Conservation (phyloP, 768 basidiomycete genomes). For the Macrocybe gigantea region DNA sequence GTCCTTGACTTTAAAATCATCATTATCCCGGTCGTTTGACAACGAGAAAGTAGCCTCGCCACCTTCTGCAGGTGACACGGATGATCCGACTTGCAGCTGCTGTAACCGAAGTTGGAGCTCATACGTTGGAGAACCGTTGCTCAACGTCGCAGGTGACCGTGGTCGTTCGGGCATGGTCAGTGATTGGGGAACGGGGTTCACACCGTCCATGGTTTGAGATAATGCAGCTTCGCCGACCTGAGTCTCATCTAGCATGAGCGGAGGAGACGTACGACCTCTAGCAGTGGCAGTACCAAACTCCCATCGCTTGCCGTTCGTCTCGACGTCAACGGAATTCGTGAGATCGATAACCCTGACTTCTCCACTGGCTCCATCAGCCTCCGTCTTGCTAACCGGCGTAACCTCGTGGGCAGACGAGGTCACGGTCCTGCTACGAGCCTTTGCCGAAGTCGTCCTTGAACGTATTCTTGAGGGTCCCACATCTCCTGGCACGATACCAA, state of each 20-base stretch:
- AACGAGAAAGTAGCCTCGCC: neutral
- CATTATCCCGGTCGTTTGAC: conserved; percentile 13
- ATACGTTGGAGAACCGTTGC: too few species aligned
- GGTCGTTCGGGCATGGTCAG: too few species aligned
- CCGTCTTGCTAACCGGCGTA: conserved; percentile 4
- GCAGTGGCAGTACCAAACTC: conserved; percentile 46
- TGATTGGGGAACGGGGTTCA: too few species aligned
- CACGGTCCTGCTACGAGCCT: conserved; percentile 9
- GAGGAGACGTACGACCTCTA: conserved; percentile 1
- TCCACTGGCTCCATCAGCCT: neutral
- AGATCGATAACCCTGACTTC: conserved; percentile 23
- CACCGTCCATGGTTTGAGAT: too few species aligned
- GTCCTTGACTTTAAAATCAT: conserved; percentile 51
- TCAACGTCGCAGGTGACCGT: too few species aligned
- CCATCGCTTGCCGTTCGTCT: conserved; percentile 26
- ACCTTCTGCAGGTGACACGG: neutral
- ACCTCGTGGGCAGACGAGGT: conserved; percentile 3
- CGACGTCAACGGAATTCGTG: conserved; percentile 21
- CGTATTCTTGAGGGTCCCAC: conserved; percentile 23
- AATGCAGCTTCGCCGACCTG: too few species aligned
- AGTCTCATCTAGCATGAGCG: neutral
- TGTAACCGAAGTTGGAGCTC: too few species aligned
- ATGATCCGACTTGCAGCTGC: too few species aligned
- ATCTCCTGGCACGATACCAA: conserved; percentile 31
- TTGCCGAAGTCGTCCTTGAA: conserved; percentile 22